Percentiles rank a stretch among this genome's conserved stretches.
Conservation (phyloP, 768 basidiomycete genomes). For the Hericium alpestre region DNA sequence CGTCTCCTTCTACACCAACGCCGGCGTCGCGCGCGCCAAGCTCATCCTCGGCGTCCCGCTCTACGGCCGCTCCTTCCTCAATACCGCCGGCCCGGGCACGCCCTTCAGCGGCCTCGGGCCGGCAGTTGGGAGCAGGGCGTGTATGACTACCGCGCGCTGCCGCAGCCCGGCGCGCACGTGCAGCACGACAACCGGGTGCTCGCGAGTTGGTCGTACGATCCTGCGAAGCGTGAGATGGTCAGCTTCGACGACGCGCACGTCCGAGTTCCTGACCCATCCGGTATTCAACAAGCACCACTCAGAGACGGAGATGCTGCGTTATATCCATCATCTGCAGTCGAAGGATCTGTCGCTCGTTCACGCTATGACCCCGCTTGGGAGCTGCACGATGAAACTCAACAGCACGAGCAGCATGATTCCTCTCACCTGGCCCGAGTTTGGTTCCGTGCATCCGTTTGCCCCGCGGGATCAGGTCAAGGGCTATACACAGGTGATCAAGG, state of each 20-base stretch:
- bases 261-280: conserved; percentile 64
- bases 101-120: conserved; percentile 75
- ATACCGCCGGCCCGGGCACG: conserved; percentile 71
- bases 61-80: conserved; percentile 86
- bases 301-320: conserved; percentile 97
- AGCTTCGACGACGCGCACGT: conserved; percentile 70
- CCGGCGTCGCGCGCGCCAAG: conserved; percentile 70
- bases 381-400: conserved; percentile 98
- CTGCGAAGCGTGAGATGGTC: conserved; percentile 64
- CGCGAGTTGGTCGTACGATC: conserved; percentile 82
- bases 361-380: conserved; percentile 91
- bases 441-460: conserved; percentile 84
- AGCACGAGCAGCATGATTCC: conserved; percentile 97
- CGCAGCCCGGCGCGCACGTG: conserved; percentile 59
- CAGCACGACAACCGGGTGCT: conserved; percentile 53
- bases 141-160: conserved; percentile 91
- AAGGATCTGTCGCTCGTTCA: conserved; percentile 95
- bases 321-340: conserved; percentile 85
- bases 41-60: conserved; percentile 86
- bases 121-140: conserved; percentile 82
- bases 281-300: conserved; percentile 97
- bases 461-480: conserved; percentile 85
- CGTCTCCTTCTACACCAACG: conserved; percentile 56
- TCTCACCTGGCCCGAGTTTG: conserved; percentile 89
- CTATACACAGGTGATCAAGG: conserved; percentile 74